These are phyloP conservation scores for barley (Hordeum vulgare) DNA, from an alignment of 176 grass and related monocot genomes.

Conservation along the genomic window DNA sequence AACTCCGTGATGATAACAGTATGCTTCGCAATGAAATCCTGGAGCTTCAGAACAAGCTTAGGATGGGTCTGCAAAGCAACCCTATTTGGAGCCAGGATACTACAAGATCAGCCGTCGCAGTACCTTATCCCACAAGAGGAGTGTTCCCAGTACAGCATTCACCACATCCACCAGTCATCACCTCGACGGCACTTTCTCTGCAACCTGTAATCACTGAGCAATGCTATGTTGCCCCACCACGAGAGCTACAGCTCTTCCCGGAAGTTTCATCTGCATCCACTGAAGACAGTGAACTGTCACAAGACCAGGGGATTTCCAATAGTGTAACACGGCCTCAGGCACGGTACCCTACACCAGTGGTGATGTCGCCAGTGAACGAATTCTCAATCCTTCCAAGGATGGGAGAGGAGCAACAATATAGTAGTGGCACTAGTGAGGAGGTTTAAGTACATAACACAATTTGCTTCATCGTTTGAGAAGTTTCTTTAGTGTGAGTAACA, in stretches of 20 bases:
- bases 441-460: neutral
- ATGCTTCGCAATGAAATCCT: constrained; percentile 44
- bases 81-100: constrained; percentile 32
- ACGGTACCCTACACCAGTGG: constrained; percentile 22
- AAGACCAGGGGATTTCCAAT: constrained; percentile 4
- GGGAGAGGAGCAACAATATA: constrained; percentile 50
- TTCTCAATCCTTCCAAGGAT: constrained; percentile 32
- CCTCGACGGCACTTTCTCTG: neutral
- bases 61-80: constrained; percentile 26
- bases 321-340: constrained; percentile 37
- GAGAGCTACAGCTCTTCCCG: constrained; percentile 82
- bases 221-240: constrained; percentile 24
- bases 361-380: constrained; percentile 20
- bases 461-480: neutral
- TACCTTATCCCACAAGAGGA: constrained; percentile 7
- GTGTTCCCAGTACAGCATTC: constrained; percentile 44
- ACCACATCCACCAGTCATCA: constrained; percentile 3
- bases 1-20: constrained; percentile 61
- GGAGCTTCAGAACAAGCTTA: constrained; percentile 49
- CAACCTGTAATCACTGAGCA: constrained; percentile 29
- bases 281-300: constrained; percentile 18
- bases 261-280: constrained; percentile 22
- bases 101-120: neutral
- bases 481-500: constrained; percentile 10
- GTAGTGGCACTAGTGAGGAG: constrained; percentile 34